phyloP scores from a whole-genome alignment of 352 stramenopile species.

The Phytophthora lateralis region DNA sequence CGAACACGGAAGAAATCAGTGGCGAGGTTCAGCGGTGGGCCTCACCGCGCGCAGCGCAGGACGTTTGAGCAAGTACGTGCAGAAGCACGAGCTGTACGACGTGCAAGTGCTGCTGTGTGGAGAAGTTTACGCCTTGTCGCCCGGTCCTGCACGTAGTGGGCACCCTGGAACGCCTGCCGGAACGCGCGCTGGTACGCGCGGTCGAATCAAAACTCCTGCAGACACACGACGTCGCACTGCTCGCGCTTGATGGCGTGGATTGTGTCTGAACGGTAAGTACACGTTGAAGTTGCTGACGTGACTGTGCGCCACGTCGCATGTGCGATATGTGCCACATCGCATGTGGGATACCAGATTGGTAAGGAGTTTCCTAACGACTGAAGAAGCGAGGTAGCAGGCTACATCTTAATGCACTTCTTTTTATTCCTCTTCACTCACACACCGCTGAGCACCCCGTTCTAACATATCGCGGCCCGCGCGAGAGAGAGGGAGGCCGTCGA shows the following conservation, averaged over 20 bases:
- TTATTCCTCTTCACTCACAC: no score
- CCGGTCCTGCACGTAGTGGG: conserved; percentile 78
- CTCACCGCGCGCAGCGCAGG: neutral
- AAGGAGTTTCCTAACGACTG: no score
- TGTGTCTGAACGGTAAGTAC: no score
- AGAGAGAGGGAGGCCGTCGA: conserved; percentile 64
- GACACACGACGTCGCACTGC: conserved; percentile 76
- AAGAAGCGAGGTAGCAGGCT: no score
- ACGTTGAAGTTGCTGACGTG: no score
- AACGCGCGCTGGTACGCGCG: conserved; percentile 78
- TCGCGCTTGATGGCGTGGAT: conserved; percentile 76
- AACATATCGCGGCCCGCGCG: conserved; percentile 70
- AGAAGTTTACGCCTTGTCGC: conserved; percentile 77
- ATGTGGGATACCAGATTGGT: no score
- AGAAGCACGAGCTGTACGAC: no score
- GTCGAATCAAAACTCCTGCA: conserved; percentile 88
- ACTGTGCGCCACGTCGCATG: no score
- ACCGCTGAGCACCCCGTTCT: no score
- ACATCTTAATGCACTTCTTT: no score
- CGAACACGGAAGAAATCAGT: conserved; percentile 34
- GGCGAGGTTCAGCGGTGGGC: conserved; percentile 12
- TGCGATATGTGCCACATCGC: no score
- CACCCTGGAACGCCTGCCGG: conserved; percentile 58
- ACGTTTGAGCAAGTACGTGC: conserved; percentile 13
- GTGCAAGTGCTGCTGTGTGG: no score